Evolutionary conservation across 2,329 filamentous ascomycete species (phyloP), one percentile per base, ranked within the genome.

Genomic region (Xylaria sp.): DNA sequence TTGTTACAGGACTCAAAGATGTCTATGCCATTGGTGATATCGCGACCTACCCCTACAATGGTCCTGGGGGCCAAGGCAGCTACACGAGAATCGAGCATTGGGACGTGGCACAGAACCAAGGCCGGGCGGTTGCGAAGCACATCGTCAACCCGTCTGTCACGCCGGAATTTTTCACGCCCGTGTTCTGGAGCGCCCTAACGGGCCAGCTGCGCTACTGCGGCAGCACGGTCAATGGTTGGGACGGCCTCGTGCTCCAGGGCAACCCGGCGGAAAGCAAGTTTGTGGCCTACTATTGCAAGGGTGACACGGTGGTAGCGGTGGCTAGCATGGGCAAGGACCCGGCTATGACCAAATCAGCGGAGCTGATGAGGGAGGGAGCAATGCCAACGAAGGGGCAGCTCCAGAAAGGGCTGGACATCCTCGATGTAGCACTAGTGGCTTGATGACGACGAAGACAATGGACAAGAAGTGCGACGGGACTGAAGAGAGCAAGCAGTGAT

Each of bases 1-100:
- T 89, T 9, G 91, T 98, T 1, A 83, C 87, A 1, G 93, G 92
- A 0, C 81, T 96, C 3, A 87, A 92, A 76, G 92, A 95, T 73
- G 94, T 98, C 61, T 99, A 93, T 78, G 96, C 96, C 15, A 89
- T 99, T 70, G 95, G 95, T 62, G 96, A 99, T 79, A 98, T 99
- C 71, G 94, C 96, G 13, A 94, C 92, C 0, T 98, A 94, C 81
- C 96, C 96, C 0, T 99, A 99, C 84, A 88, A 93, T 79, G 96
- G 96, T 1, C 96, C 96, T 0, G 94, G 93, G 28, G 91, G 93
- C 31, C 87, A 91, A 18, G 93, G 92, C 71, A 86, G 86, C 54
- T 86, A 87, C 20, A 89, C 92, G 0, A 91, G 96, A 72, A 98
- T 98, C 78, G 96, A 99, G 85, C 96, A 99, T 80, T 99, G 96